Conservation (phyloP, 2,329 filamentous ascomycete genomes). For the Aspergillus sp. region DNA sequence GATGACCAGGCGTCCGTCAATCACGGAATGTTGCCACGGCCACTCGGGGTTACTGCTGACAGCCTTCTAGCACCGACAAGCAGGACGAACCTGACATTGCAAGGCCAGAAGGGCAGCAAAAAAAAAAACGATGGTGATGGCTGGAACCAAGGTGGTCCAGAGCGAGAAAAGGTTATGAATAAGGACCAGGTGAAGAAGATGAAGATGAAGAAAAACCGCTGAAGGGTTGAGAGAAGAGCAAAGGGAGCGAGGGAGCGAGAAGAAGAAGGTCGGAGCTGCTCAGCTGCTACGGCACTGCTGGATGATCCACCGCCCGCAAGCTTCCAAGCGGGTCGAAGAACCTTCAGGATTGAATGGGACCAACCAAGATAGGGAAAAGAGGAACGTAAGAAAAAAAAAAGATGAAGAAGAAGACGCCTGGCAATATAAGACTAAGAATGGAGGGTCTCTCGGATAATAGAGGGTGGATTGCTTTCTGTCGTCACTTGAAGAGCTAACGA, state of each 20-base stretch:
- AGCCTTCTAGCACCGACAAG: constrained; percentile 13
- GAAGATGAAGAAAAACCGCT: background rate
- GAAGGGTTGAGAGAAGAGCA: constrained; percentile 4
- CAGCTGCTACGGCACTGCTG: background rate
- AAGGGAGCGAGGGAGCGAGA: background rate
- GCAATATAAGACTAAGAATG: too few relatives aligned
- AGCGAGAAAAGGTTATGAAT: background rate
- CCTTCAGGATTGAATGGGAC: too few relatives aligned
- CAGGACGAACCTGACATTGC: constrained; percentile 23
- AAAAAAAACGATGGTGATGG: background rate
- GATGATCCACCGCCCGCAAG: background rate
- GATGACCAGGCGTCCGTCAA: background rate
- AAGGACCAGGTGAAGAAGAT: background rate
- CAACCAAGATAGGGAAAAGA: too few relatives aligned
- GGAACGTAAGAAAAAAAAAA: too few relatives aligned
- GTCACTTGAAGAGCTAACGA: too few relatives aligned
- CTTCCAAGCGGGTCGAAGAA: too few relatives aligned
- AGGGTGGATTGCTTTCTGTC: too few relatives aligned
- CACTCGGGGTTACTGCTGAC: constrained; percentile 8
- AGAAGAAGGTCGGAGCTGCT: background rate
- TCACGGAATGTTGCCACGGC: background rate
- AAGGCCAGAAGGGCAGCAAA: background rate
- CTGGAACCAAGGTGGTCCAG: background rate
- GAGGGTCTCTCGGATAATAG: too few relatives aligned
- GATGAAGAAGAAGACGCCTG: too few relatives aligned